Base-by-base conservation (phyloP, 305 asterid species). In the Withania somnifera region DNA sequence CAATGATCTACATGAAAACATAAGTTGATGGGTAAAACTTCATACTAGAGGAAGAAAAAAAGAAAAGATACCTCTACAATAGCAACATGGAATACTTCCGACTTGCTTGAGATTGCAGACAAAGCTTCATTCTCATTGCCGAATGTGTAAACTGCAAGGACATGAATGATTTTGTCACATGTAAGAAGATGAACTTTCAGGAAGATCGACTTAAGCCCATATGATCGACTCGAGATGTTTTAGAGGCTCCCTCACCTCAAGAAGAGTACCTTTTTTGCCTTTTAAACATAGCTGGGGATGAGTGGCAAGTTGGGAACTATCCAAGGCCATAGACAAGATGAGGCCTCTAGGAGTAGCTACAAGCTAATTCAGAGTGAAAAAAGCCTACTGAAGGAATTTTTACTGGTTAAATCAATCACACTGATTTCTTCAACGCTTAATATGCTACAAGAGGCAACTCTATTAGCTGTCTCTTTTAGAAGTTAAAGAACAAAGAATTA, bases 1-100 rank as follows among this genome's bases (percentile, higher is more conserved):
- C n/a, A n/a, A n/a, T n/a, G n/a, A n/a, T n/a, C n/a, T n/a, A n/a
- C n/a, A 45, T 40, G 56, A 45, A 24, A 71, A 71, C 14, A 24
- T 26, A n/a, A 73, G 28, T 47, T 8, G 6, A 26, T 26, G 42
- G 4, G 34, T 13, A 26, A 60, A 60, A 6, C 36, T 13, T 26
- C 68, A 30, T 26, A 26, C 19, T 11, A 19, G 7, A 26, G 28
- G 2, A 17, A 52, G 13, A 52, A 15, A 15, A 50, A 10, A 15
- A 5, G 61, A 78, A 53, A 50, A 77, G 77, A 32, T 89, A 89
- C 92, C 92, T 87, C 92, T 40, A 87, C 82, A 13, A 89, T 89
- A 42, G 92, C 92, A 82, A 87, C 87, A 80, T 89, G 92, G 86
- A 83, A 89, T 84, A 81, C 67, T 84, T 80, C 87, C 32, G 86